These are phyloP conservation scores for Byssoonygena ceratinophila DNA, from an alignment of 2,329 filamentous ascomycete species.

Conservation along the genomic window DNA sequence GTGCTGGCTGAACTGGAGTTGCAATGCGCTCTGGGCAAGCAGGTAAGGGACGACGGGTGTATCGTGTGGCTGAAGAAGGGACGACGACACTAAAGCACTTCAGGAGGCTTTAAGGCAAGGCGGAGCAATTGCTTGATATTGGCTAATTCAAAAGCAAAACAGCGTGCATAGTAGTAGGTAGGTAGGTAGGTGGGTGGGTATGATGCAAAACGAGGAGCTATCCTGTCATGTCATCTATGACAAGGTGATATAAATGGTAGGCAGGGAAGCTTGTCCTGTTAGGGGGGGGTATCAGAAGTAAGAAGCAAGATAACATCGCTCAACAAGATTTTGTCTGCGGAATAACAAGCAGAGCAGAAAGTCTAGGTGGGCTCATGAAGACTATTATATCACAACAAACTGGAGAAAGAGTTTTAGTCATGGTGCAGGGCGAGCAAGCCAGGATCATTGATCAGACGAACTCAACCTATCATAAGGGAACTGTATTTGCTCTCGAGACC, in stretches of 20 bases:
- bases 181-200: too few species aligned
- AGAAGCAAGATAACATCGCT: not conserved
- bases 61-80: not conserved
- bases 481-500: not conserved
- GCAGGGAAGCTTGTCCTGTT: not conserved
- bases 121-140: not conserved
- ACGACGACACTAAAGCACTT: not conserved
- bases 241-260: not conserved
- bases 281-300: not conserved
- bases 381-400: not conserved
- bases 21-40: not conserved
- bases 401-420: slow-evolving; percentile 2
- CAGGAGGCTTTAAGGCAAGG: too few species aligned
- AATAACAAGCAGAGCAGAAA: not conserved
- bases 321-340: not conserved
- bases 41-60: not conserved
- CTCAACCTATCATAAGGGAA: not conserved
- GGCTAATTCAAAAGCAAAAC: not conserved
- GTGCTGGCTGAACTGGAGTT: too few species aligned
- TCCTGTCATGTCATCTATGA: not conserved
- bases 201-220: not conserved
- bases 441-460: not conserved
- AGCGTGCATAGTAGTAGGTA: too few species aligned
- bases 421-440: not conserved
- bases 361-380: not conserved